Evolutionary conservation across 192 early-diverging fungal genomes (phyloP).

Genomic region (Haplosporangium gracile): DNA sequence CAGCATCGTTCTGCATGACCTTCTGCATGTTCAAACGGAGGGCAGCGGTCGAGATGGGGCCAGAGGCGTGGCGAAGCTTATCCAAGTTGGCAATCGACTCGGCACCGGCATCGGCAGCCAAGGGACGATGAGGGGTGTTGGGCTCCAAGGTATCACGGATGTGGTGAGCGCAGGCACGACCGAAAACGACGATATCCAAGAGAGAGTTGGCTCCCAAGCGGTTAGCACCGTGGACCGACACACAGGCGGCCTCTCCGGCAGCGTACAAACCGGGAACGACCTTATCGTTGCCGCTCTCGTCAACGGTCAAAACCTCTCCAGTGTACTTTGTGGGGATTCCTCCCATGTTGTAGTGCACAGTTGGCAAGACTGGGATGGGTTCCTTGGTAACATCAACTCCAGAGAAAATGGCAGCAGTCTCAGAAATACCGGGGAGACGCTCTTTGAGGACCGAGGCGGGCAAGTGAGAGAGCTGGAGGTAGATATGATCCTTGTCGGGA

Average conservation of each 20-base stretch:
- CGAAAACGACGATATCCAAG: constrained; percentile 98
- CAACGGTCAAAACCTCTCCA: constrained; percentile 91
- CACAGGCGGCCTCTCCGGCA: constrained; percentile 97
- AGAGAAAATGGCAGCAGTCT: constrained; percentile 98
- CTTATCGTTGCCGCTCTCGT: constrained; percentile 86
- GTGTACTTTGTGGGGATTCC: constrained; percentile 98
- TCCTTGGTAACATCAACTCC: constrained; percentile 99
- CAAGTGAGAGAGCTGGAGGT: constrained; percentile 96
- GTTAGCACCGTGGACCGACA: constrained; percentile 99
- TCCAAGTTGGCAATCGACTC: constrained; percentile 96
- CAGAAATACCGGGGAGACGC: constrained; percentile 98
- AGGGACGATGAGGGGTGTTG: constrained; percentile 85
- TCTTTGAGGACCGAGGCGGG: constrained; percentile 91
- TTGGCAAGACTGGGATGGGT: constrained; percentile 98
- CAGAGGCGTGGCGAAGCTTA: constrained; percentile 89
- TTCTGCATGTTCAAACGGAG: constrained; percentile 98
- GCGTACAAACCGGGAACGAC: constrained; percentile 98
- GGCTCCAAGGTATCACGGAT: constrained; percentile 92
- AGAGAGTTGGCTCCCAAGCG: constrained; percentile 98
- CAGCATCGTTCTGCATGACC: constrained; percentile 97
- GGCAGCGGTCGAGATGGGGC: constrained; percentile 82
- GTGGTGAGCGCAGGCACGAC: constrained; percentile 95
- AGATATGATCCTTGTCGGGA: constrained; percentile 95
- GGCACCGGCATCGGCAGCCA: constrained; percentile 88
- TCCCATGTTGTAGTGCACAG: constrained; percentile 99